Percentiles rank a stretch among this genome's conserved stretches.
These are phyloP conservation scores for Phialocephala subalpina DNA, from an alignment of 2,329 filamentous ascomycete species.

Conservation along the genomic window DNA sequence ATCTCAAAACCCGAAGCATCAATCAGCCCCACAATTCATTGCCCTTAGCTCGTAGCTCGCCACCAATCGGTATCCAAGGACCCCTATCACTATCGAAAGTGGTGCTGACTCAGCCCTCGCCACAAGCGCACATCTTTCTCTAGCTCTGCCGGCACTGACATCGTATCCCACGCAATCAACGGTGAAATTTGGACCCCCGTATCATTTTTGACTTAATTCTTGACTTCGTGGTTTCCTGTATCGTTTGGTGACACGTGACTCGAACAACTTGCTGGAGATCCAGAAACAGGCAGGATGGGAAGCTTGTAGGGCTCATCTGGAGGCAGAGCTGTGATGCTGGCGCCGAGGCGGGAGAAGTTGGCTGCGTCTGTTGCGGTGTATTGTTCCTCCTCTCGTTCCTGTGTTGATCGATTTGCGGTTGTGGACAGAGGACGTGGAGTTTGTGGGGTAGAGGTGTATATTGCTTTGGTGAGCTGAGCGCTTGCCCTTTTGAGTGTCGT, in stretches of 20 bases:
- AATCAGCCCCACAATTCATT: background rate
- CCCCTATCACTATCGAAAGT: background rate
- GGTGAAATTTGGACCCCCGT: background rate
- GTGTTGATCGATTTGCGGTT: background rate
- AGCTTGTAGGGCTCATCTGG: conserved; percentile 31
- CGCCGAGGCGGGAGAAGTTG: conserved; percentile 15
- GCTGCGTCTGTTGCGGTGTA: conserved; percentile 20
- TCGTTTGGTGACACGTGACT: background rate
- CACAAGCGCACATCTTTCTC: background rate
- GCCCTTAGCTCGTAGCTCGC: background rate
- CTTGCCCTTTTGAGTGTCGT: background rate
- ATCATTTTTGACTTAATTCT: background rate
- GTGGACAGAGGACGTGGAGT: background rate
- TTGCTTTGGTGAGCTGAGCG: conserved; percentile 1
- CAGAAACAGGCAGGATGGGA: background rate
- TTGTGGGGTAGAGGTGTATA: background rate
- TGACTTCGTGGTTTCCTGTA: background rate
- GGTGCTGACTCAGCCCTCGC: background rate
- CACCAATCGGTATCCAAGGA: background rate
- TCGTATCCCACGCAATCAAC: background rate
- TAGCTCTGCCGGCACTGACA: background rate
- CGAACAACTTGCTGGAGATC: background rate
- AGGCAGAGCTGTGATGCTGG: conserved; percentile 15
- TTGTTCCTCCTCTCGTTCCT: background rate
- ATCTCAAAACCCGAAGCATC: background rate